Evolutionary conservation across 192 early-diverging fungal species (phyloP), one percentile per base, ranked within the genome.

Genomic region (Podila clonocystis): DNA sequence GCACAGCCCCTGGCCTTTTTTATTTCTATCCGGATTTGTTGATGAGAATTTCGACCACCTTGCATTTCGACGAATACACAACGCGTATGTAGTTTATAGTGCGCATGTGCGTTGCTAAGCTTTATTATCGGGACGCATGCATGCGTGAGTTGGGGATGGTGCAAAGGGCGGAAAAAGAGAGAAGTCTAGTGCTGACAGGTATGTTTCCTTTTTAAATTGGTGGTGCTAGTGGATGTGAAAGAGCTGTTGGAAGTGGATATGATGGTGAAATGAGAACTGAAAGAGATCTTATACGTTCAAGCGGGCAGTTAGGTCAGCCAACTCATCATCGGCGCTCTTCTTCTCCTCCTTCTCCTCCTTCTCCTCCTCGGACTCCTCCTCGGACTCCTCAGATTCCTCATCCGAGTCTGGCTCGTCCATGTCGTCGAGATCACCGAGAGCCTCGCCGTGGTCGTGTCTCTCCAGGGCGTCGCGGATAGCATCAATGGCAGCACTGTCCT

Each of bases 361-460:
- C 26, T 84, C 84, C 34, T 89, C 82, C 13, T 86, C 84, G 13
- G 83, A 84, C 57, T 89, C 84, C 5, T 89, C 85, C 9, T 86
- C 84, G 11, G 90, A 88, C 31, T 90, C 93, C 5, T 89, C 89
- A 11, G 34, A 36, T 17, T 93, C 93, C 17, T 94, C 93, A 12
- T 91, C 92, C 50, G 91, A 88, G 8, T 91, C 90, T 1, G 88
- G 70, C 63, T 94, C 90, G 74, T 97, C 96, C 96, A 99, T 99
- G 67, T 99, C 97, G 65, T 98, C 96, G 48, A 99, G 84, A 65
- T 97, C 97, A 50, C 94, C 96, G 57, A 99, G 83, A 29, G 92
- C 93, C 68, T 97, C 95, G 59, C 87, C 89, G 64, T 92, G 63
- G 13, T 91, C 95, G 63, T 92, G 88, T 68, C 83, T 85, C 30